Conservation (phyloP, 768 basidiomycete species). For the Cubamyces lactineus region DNA sequence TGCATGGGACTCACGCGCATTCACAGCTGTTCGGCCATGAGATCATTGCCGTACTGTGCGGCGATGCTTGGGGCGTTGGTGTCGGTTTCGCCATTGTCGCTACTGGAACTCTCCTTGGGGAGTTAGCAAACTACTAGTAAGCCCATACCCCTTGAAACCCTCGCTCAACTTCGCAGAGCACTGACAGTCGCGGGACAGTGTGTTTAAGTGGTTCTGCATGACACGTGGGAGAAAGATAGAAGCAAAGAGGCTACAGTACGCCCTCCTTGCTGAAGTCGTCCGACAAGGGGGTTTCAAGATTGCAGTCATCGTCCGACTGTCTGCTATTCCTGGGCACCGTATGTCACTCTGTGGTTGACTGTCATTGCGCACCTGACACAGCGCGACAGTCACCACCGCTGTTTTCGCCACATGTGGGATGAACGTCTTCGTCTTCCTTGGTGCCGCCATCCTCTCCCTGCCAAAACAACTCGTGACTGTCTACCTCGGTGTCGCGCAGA, state of each 20-base stretch:
- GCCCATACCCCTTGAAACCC: conserved; percentile 30
- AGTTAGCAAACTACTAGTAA: conserved; percentile 84
- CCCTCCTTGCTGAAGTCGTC: conserved; percentile 56
- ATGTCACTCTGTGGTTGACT: conserved; percentile 33
- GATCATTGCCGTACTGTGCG: conserved; percentile 71
- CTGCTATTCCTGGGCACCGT: conserved; percentile 87
- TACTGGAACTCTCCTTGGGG: conserved; percentile 80
- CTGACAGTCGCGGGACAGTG: conserved; percentile 43
- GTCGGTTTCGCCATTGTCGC: conserved; percentile 82
- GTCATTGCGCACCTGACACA: conserved; percentile 1
- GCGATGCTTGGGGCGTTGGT: not conserved
- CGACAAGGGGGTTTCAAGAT: conserved; percentile 87
- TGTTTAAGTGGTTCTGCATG: conserved; percentile 79
- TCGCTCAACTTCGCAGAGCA: no score
- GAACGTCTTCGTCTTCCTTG: conserved; percentile 71
- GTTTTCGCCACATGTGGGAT: conserved; percentile 89
- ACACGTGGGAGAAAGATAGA: conserved; percentile 69
- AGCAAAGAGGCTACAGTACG: conserved; percentile 46
- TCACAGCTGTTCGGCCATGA: conserved; percentile 84
- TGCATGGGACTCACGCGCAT: no score
- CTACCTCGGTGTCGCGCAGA: conserved; percentile 78
- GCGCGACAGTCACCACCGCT: conserved; percentile 68
- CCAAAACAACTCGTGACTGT: conserved; percentile 92
- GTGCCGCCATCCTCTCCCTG: conserved; percentile 78
- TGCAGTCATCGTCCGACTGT: conserved; percentile 71